Evolutionary conservation across 2,329 filamentous ascomycete genomes (phyloP).

Genomic region (Xylariaceae sp.): DNA sequence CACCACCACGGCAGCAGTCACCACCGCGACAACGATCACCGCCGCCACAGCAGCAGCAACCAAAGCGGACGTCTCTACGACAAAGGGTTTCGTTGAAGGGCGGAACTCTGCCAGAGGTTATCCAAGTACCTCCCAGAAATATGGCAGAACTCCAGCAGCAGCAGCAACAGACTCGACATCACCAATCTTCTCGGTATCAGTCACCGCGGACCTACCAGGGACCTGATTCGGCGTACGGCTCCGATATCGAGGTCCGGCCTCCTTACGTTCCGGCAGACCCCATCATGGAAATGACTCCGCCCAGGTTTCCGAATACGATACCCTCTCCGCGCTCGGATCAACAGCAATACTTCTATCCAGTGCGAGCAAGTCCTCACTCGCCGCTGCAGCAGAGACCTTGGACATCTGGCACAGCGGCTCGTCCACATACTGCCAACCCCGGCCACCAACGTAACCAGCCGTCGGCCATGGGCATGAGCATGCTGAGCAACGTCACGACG

Average conservation of each 20-base stretch:
- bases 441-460: constrained; percentile 44
- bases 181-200: constrained; percentile 17
- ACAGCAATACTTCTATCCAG: constrained; percentile 56
- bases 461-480: constrained; percentile 54
- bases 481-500: constrained; percentile 50
- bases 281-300: constrained; percentile 31
- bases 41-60: constrained; percentile 11
- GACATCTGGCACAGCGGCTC: constrained; percentile 40
- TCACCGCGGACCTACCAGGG: constrained; percentile 29
- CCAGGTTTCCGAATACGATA: constrained; percentile 34
- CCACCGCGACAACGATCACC: constrained; percentile 1
- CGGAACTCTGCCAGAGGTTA: constrained; percentile 46
- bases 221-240: constrained; percentile 45
- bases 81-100: constrained; percentile 50
- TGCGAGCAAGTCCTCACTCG: constrained; percentile 59
- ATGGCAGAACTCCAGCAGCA: constrained; percentile 25
- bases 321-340: constrained; percentile 48
- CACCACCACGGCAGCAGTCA: too few species aligned
- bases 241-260: constrained; percentile 39
- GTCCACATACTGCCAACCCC: constrained; percentile 29
- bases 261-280: constrained; percentile 32
- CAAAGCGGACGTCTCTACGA: constrained; percentile 44
- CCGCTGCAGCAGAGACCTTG: constrained; percentile 57
- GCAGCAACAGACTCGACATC: constrained; percentile 26
- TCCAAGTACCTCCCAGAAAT: constrained; percentile 47